These are phyloP conservation scores for Talaromyces adpressus DNA, from an alignment of 495 filamentous ascomycete species.

Conservation along the genomic window DNA sequence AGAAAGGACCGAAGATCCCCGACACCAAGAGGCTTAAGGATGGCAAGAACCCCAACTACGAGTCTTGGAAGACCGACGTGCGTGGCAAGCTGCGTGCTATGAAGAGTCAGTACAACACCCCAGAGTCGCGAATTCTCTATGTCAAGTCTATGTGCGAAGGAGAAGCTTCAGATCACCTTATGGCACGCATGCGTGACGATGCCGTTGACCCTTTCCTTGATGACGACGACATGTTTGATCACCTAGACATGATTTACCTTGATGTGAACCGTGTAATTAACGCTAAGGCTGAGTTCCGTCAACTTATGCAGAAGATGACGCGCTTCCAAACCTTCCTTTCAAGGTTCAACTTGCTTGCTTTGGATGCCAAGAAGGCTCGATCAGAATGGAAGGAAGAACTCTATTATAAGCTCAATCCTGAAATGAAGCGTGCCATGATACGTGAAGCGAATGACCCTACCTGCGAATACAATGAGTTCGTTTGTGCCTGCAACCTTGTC, in stretches of 20 bases:
- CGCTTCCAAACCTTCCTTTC: conserved; percentile 7
- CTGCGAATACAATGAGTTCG: not conserved
- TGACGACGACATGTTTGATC: not conserved
- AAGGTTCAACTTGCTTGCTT: conserved; percentile 6
- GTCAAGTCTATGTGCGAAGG: not conserved
- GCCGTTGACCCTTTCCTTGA: not conserved
- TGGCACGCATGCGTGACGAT: not conserved
- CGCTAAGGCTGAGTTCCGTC: conserved; percentile 6
- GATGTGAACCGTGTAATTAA: not conserved
- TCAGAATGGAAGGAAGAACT: conserved; percentile 4
- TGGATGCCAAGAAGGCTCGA: not conserved
- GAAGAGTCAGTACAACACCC: not conserved
- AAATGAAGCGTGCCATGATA: not conserved
- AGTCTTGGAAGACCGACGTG: not conserved
- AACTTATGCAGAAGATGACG: conserved; percentile 3
- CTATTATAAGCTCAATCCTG: not conserved
- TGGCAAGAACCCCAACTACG: not conserved
- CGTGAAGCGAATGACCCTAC: not conserved
- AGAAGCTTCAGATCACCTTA: not conserved
- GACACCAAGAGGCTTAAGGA: not conserved
- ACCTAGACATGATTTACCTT: not conserved
- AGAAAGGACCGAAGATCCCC: not conserved
- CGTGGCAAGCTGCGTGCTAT: not conserved
- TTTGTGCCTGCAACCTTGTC: not conserved
- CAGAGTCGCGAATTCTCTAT: not conserved